A percentile compares a stretch with the other conserved stretches of the same genome.
phyloP scores from a whole-genome alignment of 768 basidiomycete species.

The Russula ochroleuca region DNA sequence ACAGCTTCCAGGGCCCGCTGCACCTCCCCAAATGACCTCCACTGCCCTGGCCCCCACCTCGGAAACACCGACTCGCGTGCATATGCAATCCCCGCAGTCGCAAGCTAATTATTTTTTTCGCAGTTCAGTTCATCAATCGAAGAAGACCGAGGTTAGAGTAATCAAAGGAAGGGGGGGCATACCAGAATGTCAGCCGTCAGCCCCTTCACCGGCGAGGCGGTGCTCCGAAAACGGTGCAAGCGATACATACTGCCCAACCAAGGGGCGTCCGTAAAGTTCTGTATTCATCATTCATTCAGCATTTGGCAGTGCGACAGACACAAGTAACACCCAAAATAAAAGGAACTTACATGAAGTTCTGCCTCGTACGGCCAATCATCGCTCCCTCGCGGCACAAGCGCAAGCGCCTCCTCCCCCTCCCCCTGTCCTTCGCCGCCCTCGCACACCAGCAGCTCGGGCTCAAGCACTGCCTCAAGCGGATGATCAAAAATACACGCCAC shows the following conservation, averaged over 20 bases:
- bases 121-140: background rate
- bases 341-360: constrained; percentile 53
- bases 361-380: constrained; percentile 80
- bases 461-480: constrained; percentile 67
- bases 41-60: constrained; percentile 55
- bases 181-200: constrained; percentile 81
- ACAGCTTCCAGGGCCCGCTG: constrained; percentile 25
- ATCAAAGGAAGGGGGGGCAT: constrained; percentile 27
- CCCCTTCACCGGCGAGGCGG: constrained; percentile 78
- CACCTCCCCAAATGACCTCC: constrained; percentile 29
- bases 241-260: constrained; percentile 59
- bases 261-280: constrained; percentile 49
- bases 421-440: constrained; percentile 33
- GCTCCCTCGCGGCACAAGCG: constrained; percentile 52
- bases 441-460: constrained; percentile 42
- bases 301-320: background rate
- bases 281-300: background rate
- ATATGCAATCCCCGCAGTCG: constrained; percentile 65
- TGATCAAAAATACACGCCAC: constrained; percentile 79
- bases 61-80: constrained; percentile 46
- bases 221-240: constrained; percentile 79
- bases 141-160: background rate
- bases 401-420: constrained; percentile 34
- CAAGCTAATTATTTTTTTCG: constrained; percentile 44
- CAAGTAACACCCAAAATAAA: background rate